Evolutionary conservation across 2,329 filamentous ascomycete species (phyloP).

Genomic region (Thermomyces lanuginosus): DNA sequence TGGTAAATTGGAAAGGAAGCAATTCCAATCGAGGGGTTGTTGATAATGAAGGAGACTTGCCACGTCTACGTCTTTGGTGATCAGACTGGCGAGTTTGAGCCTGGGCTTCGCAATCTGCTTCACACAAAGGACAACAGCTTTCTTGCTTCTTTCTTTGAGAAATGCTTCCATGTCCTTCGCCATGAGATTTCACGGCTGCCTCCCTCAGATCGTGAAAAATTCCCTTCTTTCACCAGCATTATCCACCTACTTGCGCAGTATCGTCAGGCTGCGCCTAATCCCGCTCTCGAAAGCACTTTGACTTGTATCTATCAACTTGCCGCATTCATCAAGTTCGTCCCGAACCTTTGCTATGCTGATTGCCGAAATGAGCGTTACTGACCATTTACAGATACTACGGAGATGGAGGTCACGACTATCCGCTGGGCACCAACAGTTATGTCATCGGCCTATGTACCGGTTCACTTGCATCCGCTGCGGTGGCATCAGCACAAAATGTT

Average conservation of each 20-base stretch:
- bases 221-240: slow-evolving; percentile 26
- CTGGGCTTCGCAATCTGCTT: slow-evolving; percentile 25
- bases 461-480: slow-evolving; percentile 24
- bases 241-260: slow-evolving; percentile 22
- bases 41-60: slow-evolving; percentile 16
- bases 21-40: too few relatives aligned
- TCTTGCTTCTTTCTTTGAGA: slow-evolving; percentile 27
- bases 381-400: slow-evolving; percentile 23
- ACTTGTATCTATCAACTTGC: slow-evolving; percentile 29
- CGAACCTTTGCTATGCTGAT: background rate
- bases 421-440: slow-evolving; percentile 19
- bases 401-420: slow-evolving; percentile 26
- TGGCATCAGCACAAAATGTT: slow-evolving; percentile 24
- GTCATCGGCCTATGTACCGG: slow-evolving; percentile 30
- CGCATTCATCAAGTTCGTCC: slow-evolving; percentile 29
- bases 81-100: slow-evolving; percentile 28
- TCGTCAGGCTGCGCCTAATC: slow-evolving; percentile 17
- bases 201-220: slow-evolving; percentile 18
- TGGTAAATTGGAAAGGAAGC: too few relatives aligned
- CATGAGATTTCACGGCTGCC: slow-evolving; percentile 23
- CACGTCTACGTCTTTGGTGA: slow-evolving; percentile 32
- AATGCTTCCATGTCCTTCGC: slow-evolving; percentile 26
- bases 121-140: slow-evolving; percentile 28
- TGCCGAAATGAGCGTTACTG: slow-evolving; percentile 4
- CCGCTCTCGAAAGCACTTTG: slow-evolving; percentile 28